Base-by-base conservation (phyloP, 2,329 filamentous ascomycete species). In the Cladosporium sp. region DNA sequence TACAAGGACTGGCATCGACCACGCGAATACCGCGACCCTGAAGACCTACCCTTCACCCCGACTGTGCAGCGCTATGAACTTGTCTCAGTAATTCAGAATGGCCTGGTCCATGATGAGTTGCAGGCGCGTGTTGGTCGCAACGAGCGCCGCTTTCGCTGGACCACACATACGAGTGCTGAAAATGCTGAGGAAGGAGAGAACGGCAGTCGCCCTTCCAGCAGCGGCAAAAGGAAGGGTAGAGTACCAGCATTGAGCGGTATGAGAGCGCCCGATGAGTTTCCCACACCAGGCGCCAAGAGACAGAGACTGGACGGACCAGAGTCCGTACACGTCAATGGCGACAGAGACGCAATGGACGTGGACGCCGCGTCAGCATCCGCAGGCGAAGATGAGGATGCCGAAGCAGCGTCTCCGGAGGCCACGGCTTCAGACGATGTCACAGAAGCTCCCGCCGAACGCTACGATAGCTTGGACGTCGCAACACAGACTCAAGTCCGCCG, bases 1-100 rank as follows among this genome's bases (percentile, higher is more conserved):
- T 78, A 80, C 64, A 75, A 76, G 58, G 79, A 80, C 65, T 84
- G 81, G 82, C 74, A 79, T 61, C 74, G 76, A 12, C 59, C 59
- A 6, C 53, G 55, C 36, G 58, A 67, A 32, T 64, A 56, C 41
- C 56, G 59, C 61, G 76, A 84, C 62, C 79, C 80, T 48, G 78
- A 83, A 59, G 70, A 68, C 58, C 72, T 84, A 40, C 78, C 80
- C 16, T 84, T 84, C 67, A 80, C 80, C 51, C 73, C 71, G 40
- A 73, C 76, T 58, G 78, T 84, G 60, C 75, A 74, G 59, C 74
- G 77, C 30, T 77, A 81, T 62, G 77, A 79, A 32, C 71, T 85
- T 52, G 72, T 85, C 39, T 73, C 76, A 38, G 70, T 85, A 47
- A 77, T 85, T 29, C 82, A 85, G 60, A 81, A 84, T 62, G 82